These are phyloP conservation scores for Cryptococcus jaspeensis DNA, from an alignment of 1,284 basidiomycete genomes.

Conservation along the genomic window DNA sequence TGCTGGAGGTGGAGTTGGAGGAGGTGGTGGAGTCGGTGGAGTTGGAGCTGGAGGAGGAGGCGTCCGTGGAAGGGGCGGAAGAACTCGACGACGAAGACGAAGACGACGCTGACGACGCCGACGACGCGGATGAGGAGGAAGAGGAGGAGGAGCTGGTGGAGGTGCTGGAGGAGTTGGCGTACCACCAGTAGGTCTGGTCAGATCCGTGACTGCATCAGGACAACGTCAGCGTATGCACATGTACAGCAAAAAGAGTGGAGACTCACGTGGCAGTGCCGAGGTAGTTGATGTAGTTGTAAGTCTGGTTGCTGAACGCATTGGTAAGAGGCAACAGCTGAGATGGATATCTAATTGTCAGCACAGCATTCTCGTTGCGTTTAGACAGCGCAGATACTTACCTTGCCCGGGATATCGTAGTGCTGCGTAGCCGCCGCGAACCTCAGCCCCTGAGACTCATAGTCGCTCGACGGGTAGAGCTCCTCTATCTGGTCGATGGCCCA, in stretches of 20 bases:
- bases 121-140: not conserved
- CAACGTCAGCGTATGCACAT: not conserved
- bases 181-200: conserved; percentile 10
- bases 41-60: not conserved
- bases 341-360: no score
- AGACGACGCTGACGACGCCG: not conserved
- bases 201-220: not conserved
- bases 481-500: conserved; percentile 10
- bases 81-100: not conserved
- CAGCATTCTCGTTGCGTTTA: not conserved
- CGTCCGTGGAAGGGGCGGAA: not conserved
- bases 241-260: not conserved
- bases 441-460: conserved; percentile 4
- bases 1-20: not conserved
- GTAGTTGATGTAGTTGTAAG: conserved; percentile 9
- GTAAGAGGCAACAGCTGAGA: conserved; percentile 4
- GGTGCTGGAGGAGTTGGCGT: not conserved
- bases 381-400: not conserved
- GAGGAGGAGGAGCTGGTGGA: not conserved
- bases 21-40: not conserved
- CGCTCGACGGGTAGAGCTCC: conserved; percentile 4
- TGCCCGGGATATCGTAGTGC: conserved; percentile 6
- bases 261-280: conserved; percentile 5
- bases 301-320: conserved; percentile 5
- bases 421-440: not conserved